Evolutionary conservation across 352 stramenopile genomes (phyloP), one percentile per base, ranked within the genome.

Genomic region (Thalassiosira ordinaria): DNA sequence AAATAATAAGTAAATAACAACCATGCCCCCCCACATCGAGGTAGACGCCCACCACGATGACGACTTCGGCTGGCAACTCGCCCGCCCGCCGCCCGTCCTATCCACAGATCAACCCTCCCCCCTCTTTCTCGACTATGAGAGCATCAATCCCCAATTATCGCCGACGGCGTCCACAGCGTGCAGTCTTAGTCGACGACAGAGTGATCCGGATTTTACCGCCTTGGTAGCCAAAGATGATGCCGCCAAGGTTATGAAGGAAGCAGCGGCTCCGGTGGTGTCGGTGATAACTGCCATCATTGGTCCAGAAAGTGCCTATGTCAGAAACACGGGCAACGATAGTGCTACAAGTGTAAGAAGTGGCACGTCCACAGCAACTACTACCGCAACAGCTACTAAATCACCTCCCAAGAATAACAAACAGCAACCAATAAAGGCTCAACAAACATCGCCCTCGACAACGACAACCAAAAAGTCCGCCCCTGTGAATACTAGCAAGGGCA

Each of bases 11-110:
- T n/a, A n/a, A n/a, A n/a, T n/a, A n/a, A n/a, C n/a, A n/a, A 26
- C 31, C 8, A 76, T 76, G 67, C 67, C 67, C 20, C 67, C 67
- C 31, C 60, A 69, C 37, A 39, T 76, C 51, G 67, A 76, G 11
- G 29, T 46, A 49, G 41, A 52, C 18, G 44, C 18, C 24, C 35
- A 46, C 44, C 27, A 51, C 1, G 59, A 63, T 31, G 67, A 76
- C 27, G 55, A 44, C 41, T 56, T 44, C 20, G n/a, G 14, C 27
- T 16, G 2, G 13, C 39, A n/a, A 8, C 39, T 18, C 31, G 20
- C 7, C 46, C 22, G 14, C 51, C 29, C 1, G 26, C 31, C 16
- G 53, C 24, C 20, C 26, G 47, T n/a, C n/a, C n/a, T n/a, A n/a
- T n/a, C 16, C n/a, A 26, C 13, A 47, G 49, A 68, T 22, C 14